Evolutionary conservation across 2,329 filamentous ascomycete genomes (phyloP).

Genomic region (Neofusicoccum ribis): DNA sequence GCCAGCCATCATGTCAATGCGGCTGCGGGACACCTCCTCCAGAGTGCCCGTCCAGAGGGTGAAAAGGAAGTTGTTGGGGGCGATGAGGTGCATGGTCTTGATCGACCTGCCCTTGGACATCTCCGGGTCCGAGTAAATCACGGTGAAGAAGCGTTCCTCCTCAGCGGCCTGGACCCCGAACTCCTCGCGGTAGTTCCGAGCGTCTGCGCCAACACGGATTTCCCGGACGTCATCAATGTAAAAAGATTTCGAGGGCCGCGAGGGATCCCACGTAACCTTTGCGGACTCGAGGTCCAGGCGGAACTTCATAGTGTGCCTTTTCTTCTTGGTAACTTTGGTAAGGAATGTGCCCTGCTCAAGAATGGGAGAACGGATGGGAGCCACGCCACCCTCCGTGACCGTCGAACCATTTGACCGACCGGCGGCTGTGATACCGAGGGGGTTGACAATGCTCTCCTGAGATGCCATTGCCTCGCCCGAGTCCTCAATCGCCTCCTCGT

Average conservation of each 20-base stretch:
- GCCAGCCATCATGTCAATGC: conserved; percentile 87
- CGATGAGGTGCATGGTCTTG: conserved; percentile 86
- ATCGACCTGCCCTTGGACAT: conserved; percentile 68
- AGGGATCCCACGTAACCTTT: conserved; percentile 84
- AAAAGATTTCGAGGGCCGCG: conserved; percentile 76
- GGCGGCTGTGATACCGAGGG: conserved; percentile 42
- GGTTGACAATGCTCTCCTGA: conserved; percentile 36
- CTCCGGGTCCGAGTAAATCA: conserved; percentile 79
- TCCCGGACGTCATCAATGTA: conserved; percentile 96
- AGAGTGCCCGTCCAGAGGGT: conserved; percentile 81
- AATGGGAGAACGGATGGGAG: conserved; percentile 73
- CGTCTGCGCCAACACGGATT: conserved; percentile 79
- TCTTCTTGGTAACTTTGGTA: conserved; percentile 85
- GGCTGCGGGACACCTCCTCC: conserved; percentile 78
- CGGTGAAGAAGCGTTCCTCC: conserved; percentile 80
- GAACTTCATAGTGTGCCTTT: conserved; percentile 72
- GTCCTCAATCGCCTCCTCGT: conserved; percentile 51
- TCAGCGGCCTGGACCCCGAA: conserved; percentile 68
- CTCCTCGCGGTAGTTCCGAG: conserved; percentile 86
- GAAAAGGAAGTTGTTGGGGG: conserved; percentile 70
- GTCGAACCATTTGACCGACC: conserved; percentile 23
- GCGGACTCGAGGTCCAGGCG: conserved; percentile 79
- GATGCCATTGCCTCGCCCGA: conserved; percentile 34
- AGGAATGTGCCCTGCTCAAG: conserved; percentile 78
- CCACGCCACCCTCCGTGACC: conserved; percentile 50